Conservation (phyloP, 2,329 filamentous ascomycete species). For the Alternaria atra region DNA sequence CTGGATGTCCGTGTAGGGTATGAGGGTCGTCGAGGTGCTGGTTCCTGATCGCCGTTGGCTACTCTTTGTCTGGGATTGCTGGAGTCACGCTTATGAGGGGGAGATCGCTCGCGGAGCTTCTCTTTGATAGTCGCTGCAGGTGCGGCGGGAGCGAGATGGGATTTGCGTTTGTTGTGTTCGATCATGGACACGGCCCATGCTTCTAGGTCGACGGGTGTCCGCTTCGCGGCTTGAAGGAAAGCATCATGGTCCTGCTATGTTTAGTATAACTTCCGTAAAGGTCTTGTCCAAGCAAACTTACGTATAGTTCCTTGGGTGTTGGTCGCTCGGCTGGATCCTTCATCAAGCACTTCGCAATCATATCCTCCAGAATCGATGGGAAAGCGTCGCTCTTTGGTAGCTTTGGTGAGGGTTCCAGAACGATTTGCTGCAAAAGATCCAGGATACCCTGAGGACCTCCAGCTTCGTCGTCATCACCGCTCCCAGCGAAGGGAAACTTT, state of each 20-base stretch:
- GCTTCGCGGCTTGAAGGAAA: slow-evolving; percentile 95
- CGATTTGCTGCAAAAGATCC: slow-evolving; percentile 95
- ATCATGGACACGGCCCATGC: slow-evolving; percentile 95
- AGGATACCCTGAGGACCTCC: slow-evolving; percentile 89
- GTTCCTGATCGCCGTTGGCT: slow-evolving; percentile 35
- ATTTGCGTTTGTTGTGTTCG: slow-evolving; percentile 94
- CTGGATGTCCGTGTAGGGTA: slow-evolving; percentile 57
- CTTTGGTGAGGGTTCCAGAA: slow-evolving; percentile 91
- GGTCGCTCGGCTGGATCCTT: slow-evolving; percentile 90
- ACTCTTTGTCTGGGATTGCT: slow-evolving; percentile 35
- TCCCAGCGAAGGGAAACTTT: slow-evolving; percentile 93
- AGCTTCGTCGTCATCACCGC: slow-evolving; percentile 74
- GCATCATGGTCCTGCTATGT: slow-evolving; percentile 81
- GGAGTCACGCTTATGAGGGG: slow-evolving; percentile 36
- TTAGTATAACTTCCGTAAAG: slow-evolving; percentile 20
- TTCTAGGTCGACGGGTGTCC: slow-evolving; percentile 91
- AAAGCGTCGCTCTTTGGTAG: slow-evolving; percentile 98
- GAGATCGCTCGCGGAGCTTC: slow-evolving; percentile 49
- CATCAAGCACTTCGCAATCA: slow-evolving; percentile 93
- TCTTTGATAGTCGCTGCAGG: slow-evolving; percentile 67
- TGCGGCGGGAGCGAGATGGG: slow-evolving; percentile 83
- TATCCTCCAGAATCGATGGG: slow-evolving; percentile 91
- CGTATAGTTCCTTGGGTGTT: slow-evolving; percentile 91
- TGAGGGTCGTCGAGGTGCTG: slow-evolving; percentile 48
- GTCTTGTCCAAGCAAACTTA: slow-evolving; percentile 58